Percentiles rank a stretch among this genome's conserved stretches.
Evolutionary conservation across 202 grass and related monocot species (phyloP).

Genomic region (Brachypodium distachyon): DNA sequence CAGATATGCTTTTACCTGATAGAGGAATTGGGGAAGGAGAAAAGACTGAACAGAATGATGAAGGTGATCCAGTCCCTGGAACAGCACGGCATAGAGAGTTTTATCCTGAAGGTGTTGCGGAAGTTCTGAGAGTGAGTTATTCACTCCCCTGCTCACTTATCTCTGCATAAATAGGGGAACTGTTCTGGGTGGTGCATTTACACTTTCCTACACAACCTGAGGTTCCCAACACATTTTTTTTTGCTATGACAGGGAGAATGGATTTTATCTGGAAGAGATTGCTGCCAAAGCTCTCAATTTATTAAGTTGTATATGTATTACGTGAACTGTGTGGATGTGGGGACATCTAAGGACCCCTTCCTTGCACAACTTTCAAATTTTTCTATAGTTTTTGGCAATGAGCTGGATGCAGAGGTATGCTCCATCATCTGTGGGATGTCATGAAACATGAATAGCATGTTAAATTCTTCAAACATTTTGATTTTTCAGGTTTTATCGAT

Average conservation of each 20-base stretch:
- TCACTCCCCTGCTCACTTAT: conserved; percentile 18
- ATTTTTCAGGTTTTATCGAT: conserved; percentile 95
- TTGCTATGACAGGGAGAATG: conserved; percentile 77
- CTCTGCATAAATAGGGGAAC: background rate
- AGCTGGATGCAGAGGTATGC: conserved; percentile 99
- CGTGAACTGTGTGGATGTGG: conserved; percentile 67
- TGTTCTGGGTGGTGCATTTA: background rate
- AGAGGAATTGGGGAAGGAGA: conserved; percentile 82
- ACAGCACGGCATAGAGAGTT: conserved; percentile 92
- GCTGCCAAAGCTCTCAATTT: conserved; percentile 40
- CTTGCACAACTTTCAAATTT: conserved; percentile 82
- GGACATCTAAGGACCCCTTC: conserved; percentile 74
- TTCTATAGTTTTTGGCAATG: conserved; percentile 86
- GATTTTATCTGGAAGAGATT: conserved; percentile 83
- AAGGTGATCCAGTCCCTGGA: conserved; percentile 93
- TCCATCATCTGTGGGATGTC: background rate
- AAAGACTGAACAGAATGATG: conserved; percentile 65
- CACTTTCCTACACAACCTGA: background rate
- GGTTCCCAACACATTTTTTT: conserved; percentile 10
- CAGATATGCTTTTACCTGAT: conserved; percentile 97
- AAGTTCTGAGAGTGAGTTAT: conserved; percentile 59
- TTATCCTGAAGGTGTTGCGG: conserved; percentile 95
- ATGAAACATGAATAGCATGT: background rate
- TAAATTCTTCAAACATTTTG: conserved; percentile 5
- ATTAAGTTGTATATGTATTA: conserved; percentile 86